Evolutionary conservation across 352 stramenopile genomes (phyloP), one percentile per base, ranked within the genome.

Genomic region (Saprolegnia diclina): DNA sequence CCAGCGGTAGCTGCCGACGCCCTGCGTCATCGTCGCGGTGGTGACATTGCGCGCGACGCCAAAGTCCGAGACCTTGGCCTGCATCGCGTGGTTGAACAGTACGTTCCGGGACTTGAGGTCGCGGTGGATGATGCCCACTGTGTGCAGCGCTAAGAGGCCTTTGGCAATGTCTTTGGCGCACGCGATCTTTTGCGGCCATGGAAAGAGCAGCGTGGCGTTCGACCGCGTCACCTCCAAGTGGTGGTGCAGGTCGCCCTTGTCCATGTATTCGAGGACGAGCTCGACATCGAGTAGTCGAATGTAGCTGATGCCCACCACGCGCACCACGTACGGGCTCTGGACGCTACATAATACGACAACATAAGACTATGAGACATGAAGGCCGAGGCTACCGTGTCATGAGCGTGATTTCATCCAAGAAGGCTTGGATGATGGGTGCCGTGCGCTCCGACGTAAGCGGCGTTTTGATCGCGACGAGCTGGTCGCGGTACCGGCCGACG

Each of bases 181-280:
- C 11, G 42, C 11, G 4, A 55, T 24, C 59, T 66, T 66, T 37
- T 54, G 40, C 37, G 55, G 16, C 55, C 55, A 63, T 5, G 26
- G 26, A 48, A 63, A 63, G 18, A 63, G 26, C 42, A 48, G 13
- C 10, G 55, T 18, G 0, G 29, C 24, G 24, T 29, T 63, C 3
- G 35, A 21, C 2, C n/a, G 19, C 5, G 55, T 63, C 35, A n/a
- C 40, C 16, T 14, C n/a, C 18, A 63, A 22, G 18, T 63, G 73
- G 9, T 67, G 73, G 35, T 78, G 76, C 18, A 87, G 40, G 44
- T 87, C 79, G 3, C 77, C 77, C 37, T 55, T 66, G 1, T 74
- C 56, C 62, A 87, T 73, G 67, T 77, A 83, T 50, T 87, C 79
- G 53, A 84, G 75, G 18, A 80, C 76, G 70, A 87, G 77, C n/a